Evolutionary conservation across 2,329 filamentous ascomycete genomes (phyloP).

Genomic region (Meredithiella fracta): DNA sequence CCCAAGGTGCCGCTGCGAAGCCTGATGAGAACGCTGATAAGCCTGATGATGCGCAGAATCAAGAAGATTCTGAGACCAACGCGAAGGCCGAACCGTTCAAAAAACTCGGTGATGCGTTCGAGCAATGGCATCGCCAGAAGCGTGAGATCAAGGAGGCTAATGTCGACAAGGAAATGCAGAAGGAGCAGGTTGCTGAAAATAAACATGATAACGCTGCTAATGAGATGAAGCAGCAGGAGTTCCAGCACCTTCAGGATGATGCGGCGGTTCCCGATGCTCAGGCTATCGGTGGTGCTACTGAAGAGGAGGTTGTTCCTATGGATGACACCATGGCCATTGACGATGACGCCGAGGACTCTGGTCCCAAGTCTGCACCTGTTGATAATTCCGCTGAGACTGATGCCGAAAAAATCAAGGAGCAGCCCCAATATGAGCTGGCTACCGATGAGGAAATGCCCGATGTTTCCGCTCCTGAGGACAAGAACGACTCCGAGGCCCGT

Average conservation of each 20-base stretch:
- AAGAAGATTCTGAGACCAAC: slow-evolving; percentile 30
- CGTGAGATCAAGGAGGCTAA: slow-evolving; percentile 52
- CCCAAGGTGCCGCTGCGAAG: slow-evolving; percentile 39
- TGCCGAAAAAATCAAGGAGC: slow-evolving; percentile 24
- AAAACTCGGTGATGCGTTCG: slow-evolving; percentile 81
- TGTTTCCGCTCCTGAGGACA: background rate
- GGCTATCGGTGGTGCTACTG: slow-evolving; percentile 71
- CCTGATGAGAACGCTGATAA: slow-evolving; percentile 29
- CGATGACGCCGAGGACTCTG: slow-evolving; percentile 40
- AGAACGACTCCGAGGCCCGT: slow-evolving; percentile 33
- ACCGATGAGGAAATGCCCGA: slow-evolving; percentile 21
- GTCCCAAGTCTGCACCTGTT: slow-evolving; percentile 30
- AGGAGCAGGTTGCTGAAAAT: slow-evolving; percentile 35
- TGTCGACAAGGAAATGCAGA: slow-evolving; percentile 23
- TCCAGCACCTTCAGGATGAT: slow-evolving; percentile 82
- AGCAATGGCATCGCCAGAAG: slow-evolving; percentile 82
- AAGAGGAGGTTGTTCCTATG: slow-evolving; percentile 72
- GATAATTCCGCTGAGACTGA: slow-evolving; percentile 20
- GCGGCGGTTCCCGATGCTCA: slow-evolving; percentile 71
- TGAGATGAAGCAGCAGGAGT: slow-evolving; percentile 65
- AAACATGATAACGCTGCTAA: slow-evolving; percentile 20
- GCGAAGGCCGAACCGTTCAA: slow-evolving; percentile 60
- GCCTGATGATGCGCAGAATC: slow-evolving; percentile 27
- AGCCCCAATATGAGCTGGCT: slow-evolving; percentile 20
- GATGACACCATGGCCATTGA: slow-evolving; percentile 83